A percentile compares a stretch with the other conserved stretches of the same genome.
Conservation (phyloP, 306 rosid genomes). For the Pueraria montana region DNA sequence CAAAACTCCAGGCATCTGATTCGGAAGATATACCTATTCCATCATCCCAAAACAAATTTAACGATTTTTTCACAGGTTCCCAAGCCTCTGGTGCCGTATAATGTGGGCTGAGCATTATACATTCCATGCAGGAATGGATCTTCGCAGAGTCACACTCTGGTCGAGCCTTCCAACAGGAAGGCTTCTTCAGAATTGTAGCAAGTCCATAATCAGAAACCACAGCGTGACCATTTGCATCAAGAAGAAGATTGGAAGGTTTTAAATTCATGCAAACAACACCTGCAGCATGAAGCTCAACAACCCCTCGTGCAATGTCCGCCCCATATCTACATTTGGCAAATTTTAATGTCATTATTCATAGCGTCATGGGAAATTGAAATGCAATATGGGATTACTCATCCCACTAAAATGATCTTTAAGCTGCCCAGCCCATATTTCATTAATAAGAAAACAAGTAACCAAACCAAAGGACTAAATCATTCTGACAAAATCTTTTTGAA, state of each 20-base stretch:
- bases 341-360: conserved; percentile 44
- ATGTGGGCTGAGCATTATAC: conserved; percentile 97
- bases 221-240: conserved; percentile 87
- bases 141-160: conserved; percentile 81
- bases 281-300: conserved; percentile 98
- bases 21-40: conserved; percentile 94
- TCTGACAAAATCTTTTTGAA: conserved; percentile 34
- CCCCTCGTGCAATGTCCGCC: conserved; percentile 97
- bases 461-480: conserved; percentile 1
- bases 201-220: conserved; percentile 98
- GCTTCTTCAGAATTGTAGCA: conserved; percentile 93
- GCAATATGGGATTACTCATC: conserved; percentile 28
- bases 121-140: conserved; percentile 97
- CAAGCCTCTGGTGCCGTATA: conserved; percentile 99
- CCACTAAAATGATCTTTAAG: not conserved
- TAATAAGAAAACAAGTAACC: conserved; percentile 40
- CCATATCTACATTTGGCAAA: conserved; percentile 81
- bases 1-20: conserved; percentile 99
- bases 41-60: conserved; percentile 96
- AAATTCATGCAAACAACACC: conserved; percentile 97
- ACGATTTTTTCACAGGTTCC: conserved; percentile 95
- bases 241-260: conserved; percentile 97
- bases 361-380: conserved; percentile 16
- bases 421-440: conserved; percentile 24
- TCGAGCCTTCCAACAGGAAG: conserved; percentile 88